Percentiles rank a stretch among this genome's conserved stretches.
These are phyloP conservation scores for Geotrichum macrosporum DNA, from an alignment of 1,139 yeast genomes.

Conservation along the genomic window DNA sequence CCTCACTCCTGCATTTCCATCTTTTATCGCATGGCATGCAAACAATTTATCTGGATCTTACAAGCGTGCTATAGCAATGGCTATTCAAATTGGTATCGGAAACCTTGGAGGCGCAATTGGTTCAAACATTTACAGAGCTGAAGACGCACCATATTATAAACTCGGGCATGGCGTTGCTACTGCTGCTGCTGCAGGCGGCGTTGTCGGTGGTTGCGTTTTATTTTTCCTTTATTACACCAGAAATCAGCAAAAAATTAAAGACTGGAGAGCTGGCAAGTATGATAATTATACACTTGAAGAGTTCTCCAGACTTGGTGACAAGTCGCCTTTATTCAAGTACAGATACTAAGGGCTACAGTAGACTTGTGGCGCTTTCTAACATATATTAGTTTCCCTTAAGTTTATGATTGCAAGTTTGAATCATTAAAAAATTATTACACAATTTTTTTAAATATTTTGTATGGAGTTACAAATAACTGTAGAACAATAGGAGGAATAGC, in stretches of 20 bases:
- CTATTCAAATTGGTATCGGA: conserved; percentile 19
- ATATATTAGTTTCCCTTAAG: no score
- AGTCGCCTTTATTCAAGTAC: conserved; percentile 22
- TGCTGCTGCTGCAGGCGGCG: no score
- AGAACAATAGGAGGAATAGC: no score
- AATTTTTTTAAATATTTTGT: no score
- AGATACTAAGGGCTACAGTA: conserved; percentile 5
- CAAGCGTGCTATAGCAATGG: conserved; percentile 19
- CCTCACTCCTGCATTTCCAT: conserved; percentile 19
- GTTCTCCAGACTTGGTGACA: conserved; percentile 38
- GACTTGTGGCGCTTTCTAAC: no score
- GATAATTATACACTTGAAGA: conserved; percentile 32
- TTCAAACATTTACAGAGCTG: conserved; percentile 38
- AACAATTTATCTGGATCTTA: conserved; percentile 19
- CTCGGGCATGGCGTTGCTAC: conserved; percentile 18
- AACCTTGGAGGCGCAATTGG: conserved; percentile 41
- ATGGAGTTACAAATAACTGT: no score
- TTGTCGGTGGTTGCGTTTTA: no score
- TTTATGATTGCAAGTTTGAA: no score
- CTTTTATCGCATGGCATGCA: conserved; percentile 19
- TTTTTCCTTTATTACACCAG: no score
- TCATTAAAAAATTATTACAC: no score
- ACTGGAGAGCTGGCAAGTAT: conserved; percentile 32
- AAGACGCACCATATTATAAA: conserved; percentile 14
- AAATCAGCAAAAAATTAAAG: no score